Base-by-base conservation (phyloP, 306 rosid genomes). In the Cicer judaicum region DNA sequence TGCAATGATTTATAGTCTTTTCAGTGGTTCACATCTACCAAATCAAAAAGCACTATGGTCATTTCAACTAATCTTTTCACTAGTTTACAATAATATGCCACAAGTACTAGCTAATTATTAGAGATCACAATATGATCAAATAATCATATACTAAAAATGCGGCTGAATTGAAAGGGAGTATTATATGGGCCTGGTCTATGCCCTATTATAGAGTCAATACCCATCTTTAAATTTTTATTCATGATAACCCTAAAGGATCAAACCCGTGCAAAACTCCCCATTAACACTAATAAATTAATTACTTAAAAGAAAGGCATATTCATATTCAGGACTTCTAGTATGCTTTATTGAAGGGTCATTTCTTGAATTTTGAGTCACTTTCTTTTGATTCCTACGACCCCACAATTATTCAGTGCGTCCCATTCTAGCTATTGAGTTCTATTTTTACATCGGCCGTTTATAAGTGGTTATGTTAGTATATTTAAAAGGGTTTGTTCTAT, bases 381-480 rank as follows among this genome's bases (percentile, higher is more conserved):
- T 43, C 65, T 63, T 70, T 79, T 74, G 46, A 78, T 77, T 84
- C 85, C 62, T 14, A 62, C 59, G 75, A 78, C 78, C 88, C 76
- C 82, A 84, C 83, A 63, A 63, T 34, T 55, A 7, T 78, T 84
- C 56, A 73, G 85, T 73, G 88, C 85, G 66, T 74, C 73, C 80
- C n/a, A 19, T 63, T 78, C 71, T 70, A 41, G 60, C 64, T 73
- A 63, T 40, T 0, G 77, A 83, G 29, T 74, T 84, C 79, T 77
- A 77, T 78, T 52, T 52, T 47, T 49, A 47, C 66, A 53, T 52
- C 60, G 49, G 47, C 39, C 43, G 2, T 24, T 2, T 24, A 24
- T 3, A 24, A 24, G 34, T 24, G 34, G 3, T 24, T 24, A 2
- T 24, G 4, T 24, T 24, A 24, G 34, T 24, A 24, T 24, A 24